Conservation (phyloP, 2,329 filamentous ascomycete genomes). For the Colletotrichum plurivorum region DNA sequence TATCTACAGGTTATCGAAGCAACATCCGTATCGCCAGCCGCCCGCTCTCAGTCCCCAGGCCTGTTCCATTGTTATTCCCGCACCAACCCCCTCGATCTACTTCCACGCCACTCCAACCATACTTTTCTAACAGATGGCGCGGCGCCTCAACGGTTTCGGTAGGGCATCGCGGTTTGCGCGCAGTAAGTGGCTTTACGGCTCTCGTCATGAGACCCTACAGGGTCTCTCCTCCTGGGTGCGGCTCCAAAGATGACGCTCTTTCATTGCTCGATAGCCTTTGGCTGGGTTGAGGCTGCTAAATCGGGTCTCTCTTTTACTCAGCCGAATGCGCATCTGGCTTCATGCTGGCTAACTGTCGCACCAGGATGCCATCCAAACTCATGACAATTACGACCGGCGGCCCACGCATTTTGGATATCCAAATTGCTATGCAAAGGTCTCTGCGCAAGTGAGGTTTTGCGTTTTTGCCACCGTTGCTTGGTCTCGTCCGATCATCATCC, state of each 20-base stretch:
- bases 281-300: slow-evolving; percentile 1
- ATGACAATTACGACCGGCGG: no score
- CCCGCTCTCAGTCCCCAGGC: neutral
- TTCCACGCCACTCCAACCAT: slow-evolving; percentile 19
- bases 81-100: neutral
- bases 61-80: slow-evolving; percentile 27
- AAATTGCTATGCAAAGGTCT: no score
- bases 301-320: neutral
- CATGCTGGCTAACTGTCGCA: no score
- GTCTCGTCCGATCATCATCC: slow-evolving; percentile 20
- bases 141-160: slow-evolving; percentile 24
- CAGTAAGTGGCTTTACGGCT: slow-evolving; percentile 13
- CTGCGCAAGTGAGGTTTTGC: neutral
- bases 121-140: slow-evolving; percentile 14
- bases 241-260: slow-evolving; percentile 19
- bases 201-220: slow-evolving; percentile 7
- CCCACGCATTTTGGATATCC: no score
- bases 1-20: slow-evolving; percentile 8
- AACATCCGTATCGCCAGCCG: slow-evolving; percentile 1
- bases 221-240: neutral
- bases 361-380: no score
- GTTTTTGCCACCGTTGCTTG: neutral
- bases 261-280: slow-evolving; percentile 8
- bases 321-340: neutral
- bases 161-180: neutral